Percentiles rank a stretch among this genome's conserved stretches.
phyloP scores from a whole-genome alignment of 1,139 yeast species.

The Suzukiozyma palmioleophila region DNA sequence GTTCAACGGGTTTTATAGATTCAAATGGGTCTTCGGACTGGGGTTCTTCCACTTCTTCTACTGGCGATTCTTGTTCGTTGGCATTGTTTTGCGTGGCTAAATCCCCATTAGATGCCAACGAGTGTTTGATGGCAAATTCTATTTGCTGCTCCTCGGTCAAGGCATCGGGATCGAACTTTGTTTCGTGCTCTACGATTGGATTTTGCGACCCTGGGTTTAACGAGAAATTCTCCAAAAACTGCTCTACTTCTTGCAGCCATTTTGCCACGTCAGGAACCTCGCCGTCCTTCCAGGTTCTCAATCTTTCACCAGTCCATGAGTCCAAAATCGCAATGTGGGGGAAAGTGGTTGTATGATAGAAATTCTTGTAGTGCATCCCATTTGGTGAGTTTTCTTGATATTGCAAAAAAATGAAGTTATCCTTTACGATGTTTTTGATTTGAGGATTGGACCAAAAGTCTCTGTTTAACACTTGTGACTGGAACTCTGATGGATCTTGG shows the following conservation, averaged over 20 bases:
- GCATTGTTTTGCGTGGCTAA: constrained; percentile 11
- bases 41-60: constrained; percentile 3
- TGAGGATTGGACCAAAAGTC: constrained; percentile 84
- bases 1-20: constrained; percentile 43
- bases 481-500: constrained; percentile 80
- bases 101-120: constrained; percentile 27
- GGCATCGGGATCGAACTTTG: constrained; percentile 52
- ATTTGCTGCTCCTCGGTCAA: constrained; percentile 84
- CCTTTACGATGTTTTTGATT: constrained; percentile 60
- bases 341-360: constrained; percentile 59
- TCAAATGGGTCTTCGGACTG: constrained; percentile 30
- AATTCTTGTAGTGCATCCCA: constrained; percentile 66
- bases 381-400: constrained; percentile 73
- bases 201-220: constrained; percentile 62
- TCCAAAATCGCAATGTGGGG: constrained; percentile 94
- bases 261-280: constrained; percentile 50
- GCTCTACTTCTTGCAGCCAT: constrained; percentile 60
- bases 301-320: constrained; percentile 91
- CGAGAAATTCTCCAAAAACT: constrained; percentile 60
- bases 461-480: constrained; percentile 84
- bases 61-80: constrained; percentile 5
- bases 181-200: constrained; percentile 59
- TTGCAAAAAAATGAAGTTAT: constrained; percentile 75
- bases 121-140: constrained; percentile 70
- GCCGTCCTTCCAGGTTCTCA: constrained; percentile 63